Evolutionary conservation across 768 basidiomycete genomes (phyloP).

Genomic region (Mycena sanguinolenta): DNA sequence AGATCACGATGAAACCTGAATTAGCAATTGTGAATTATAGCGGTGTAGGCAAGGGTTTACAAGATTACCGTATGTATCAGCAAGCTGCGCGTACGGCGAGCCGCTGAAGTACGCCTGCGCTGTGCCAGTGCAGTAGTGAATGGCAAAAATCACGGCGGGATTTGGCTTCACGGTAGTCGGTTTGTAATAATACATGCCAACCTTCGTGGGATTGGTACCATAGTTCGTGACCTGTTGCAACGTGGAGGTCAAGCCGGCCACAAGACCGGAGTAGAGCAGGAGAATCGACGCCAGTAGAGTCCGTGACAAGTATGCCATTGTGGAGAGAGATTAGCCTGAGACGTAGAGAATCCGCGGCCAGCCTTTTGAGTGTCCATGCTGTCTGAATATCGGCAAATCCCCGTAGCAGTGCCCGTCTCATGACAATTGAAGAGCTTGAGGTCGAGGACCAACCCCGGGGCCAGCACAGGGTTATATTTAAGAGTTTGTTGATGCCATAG

Average conservation of each 20-base stretch:
- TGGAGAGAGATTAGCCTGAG: neutral
- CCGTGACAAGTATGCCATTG: neutral
- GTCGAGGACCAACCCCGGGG: too few species aligned
- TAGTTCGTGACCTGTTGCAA: slow-evolving; percentile 60
- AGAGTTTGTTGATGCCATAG: too few species aligned
- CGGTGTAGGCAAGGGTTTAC: too few species aligned
- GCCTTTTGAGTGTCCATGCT: neutral
- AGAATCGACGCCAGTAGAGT: slow-evolving; percentile 7
- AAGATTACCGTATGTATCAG: slow-evolving; percentile 55
- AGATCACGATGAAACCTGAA: slow-evolving; percentile 61
- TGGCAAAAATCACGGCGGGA: slow-evolving; percentile 65
- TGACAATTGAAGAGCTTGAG: neutral
- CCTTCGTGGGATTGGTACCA: slow-evolving; percentile 65
- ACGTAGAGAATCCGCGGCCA: neutral
- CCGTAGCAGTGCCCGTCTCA: neutral
- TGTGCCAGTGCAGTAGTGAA: slow-evolving; percentile 66
- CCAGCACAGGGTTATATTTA: too few species aligned
- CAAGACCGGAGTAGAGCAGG: slow-evolving; percentile 24
- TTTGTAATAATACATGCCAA: slow-evolving; percentile 61
- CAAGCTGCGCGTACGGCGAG: slow-evolving; percentile 63
- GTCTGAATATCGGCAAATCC: neutral
- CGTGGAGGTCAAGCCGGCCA: slow-evolving; percentile 27
- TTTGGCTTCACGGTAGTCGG: slow-evolving; percentile 53
- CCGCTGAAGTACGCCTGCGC: slow-evolving; percentile 66
- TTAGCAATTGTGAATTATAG: too few species aligned